These are phyloP conservation scores for Wickerhamomyces sydowiorum DNA, from an alignment of 805 yeast genomes.

Conservation along the genomic window DNA sequence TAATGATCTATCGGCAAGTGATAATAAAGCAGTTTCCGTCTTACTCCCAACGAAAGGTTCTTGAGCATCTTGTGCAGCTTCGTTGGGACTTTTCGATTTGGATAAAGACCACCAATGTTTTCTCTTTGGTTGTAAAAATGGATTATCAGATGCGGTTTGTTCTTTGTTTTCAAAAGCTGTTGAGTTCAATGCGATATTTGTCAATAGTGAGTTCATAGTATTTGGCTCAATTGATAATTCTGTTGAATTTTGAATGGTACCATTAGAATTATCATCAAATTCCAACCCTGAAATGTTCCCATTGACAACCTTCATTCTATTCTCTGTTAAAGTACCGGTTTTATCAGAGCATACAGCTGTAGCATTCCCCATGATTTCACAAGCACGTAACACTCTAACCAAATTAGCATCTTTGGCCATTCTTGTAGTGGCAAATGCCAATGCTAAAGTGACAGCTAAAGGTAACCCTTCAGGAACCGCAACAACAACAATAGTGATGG, in stretches of 20 bases:
- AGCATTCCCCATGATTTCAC: slow-evolving; percentile 99
- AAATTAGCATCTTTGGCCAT: slow-evolving; percentile 96
- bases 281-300: slow-evolving; percentile 60
- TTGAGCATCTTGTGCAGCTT: slow-evolving; percentile 7
- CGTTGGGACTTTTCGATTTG: slow-evolving; percentile 6
- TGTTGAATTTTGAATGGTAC: slow-evolving; percentile 10
- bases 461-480: slow-evolving; percentile 99
- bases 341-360: slow-evolving; percentile 96
- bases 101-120: slow-evolving; percentile 13
- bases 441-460: slow-evolving; percentile 90
- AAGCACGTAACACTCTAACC: slow-evolving; percentile 88
- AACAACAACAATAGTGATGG: slow-evolving; percentile 90
- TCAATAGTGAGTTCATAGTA: slow-evolving; percentile 25
- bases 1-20: slow-evolving; percentile 56
- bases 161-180: slow-evolving; percentile 80
- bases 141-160: slow-evolving; percentile 19
- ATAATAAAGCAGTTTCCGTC: slow-evolving; percentile 85
- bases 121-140: slow-evolving; percentile 19
- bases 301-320: slow-evolving; percentile 83
- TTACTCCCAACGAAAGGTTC: slow-evolving; percentile 86
- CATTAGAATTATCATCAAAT: slow-evolving; percentile 42
- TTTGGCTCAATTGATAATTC: slow-evolving; percentile 9
- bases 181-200: slow-evolving; percentile 73
- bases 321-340: slow-evolving; percentile 95
- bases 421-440: slow-evolving; percentile 97